Evolutionary conservation across 768 basidiomycete genomes (phyloP).

Genomic region (Pleurotus ostreatus): DNA sequence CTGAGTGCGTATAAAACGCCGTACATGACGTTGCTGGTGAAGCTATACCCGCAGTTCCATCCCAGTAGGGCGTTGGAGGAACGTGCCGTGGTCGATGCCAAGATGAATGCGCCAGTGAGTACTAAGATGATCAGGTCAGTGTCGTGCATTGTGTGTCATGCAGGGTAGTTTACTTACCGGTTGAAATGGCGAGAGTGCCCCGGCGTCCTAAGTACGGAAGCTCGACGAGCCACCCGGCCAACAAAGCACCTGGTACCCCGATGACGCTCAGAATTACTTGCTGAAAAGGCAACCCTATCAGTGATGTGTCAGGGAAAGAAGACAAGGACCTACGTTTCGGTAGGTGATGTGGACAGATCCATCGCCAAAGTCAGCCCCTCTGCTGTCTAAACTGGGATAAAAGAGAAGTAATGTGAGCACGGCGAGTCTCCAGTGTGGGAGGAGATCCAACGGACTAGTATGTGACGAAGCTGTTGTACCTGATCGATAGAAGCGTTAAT

Average conservation of each 20-base stretch:
- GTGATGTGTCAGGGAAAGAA: background rate
- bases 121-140: conserved; percentile 19
- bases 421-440: background rate
- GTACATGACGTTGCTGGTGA: conserved; percentile 50
- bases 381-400: conserved; percentile 34
- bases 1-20: conserved; percentile 40
- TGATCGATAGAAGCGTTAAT: background rate
- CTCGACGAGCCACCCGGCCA: conserved; percentile 54
- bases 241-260: conserved; percentile 52
- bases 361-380: conserved; percentile 50
- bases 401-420: background rate
- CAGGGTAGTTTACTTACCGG: conserved; percentile 22
- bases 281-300: conserved; percentile 21
- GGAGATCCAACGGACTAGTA: conserved; percentile 38
- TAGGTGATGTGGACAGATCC: conserved; percentile 52
- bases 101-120: conserved; percentile 55
- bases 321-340: conserved; percentile 34
- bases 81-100: conserved; percentile 52
- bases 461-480: conserved; percentile 52
- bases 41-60: conserved; percentile 58
- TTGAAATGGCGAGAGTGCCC: conserved; percentile 50
- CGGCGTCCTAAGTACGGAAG: conserved; percentile 46
- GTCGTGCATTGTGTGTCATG: background rate
- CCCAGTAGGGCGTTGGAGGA: conserved; percentile 47
- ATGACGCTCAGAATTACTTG: conserved; percentile 55